Percentiles rank a stretch among this genome's conserved stretches.
phyloP scores from a whole-genome alignment of 345 rosid genomes.

The Populus alba region DNA sequence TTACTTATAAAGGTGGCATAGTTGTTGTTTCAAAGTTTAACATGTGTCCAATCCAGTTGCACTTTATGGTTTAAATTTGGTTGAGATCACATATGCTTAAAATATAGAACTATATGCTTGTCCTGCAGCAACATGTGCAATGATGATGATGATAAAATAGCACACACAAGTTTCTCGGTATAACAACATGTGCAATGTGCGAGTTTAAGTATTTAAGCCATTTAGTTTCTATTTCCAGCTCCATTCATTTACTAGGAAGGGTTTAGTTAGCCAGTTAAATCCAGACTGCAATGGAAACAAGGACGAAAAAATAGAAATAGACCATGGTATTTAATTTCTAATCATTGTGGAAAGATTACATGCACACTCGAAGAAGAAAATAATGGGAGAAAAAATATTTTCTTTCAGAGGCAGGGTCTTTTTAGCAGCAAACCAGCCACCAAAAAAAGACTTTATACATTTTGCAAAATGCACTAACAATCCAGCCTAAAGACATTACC shows the following conservation, averaged over 20 bases:
- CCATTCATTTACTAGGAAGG: background rate
- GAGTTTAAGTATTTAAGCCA: background rate
- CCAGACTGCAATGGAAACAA: background rate
- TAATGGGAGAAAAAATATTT: background rate
- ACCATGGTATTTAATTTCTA: background rate
- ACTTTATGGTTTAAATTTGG: background rate
- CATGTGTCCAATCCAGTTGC: background rate
- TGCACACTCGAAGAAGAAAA: background rate
- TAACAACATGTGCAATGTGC: background rate
- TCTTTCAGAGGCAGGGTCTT: background rate
- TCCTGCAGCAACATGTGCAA: background rate
- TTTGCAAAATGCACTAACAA: background rate
- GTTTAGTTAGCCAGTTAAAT: background rate
- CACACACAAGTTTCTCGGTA: background rate
- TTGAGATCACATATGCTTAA: background rate
- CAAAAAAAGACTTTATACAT: background rate
- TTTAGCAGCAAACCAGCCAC: background rate
- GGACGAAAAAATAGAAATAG: background rate
- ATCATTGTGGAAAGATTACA: background rate
- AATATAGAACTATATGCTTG: background rate
- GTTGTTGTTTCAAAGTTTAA: background rate
- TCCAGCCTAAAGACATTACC: constrained; percentile 43
- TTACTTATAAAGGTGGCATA: background rate
- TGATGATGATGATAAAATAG: background rate
- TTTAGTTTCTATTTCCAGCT: background rate